phyloP scores from a whole-genome alignment of 2,329 filamentous ascomycete species.

The Pestalotiopsis sp. region DNA sequence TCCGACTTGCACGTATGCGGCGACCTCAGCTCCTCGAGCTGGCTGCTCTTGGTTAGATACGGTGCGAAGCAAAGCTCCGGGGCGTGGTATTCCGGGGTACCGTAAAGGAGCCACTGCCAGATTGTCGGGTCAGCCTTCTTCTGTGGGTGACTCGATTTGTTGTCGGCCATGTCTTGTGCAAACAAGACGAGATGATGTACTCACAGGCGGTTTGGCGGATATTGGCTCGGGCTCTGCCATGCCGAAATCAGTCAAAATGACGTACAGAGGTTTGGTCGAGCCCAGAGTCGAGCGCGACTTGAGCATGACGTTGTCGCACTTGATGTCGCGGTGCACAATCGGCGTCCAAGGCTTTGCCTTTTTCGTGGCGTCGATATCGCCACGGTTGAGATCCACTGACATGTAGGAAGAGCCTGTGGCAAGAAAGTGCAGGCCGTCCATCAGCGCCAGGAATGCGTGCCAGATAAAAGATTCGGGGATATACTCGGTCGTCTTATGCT shows the following conservation, averaged over 20 bases:
- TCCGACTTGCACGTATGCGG: constrained; percentile 20
- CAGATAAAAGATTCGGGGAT: constrained; percentile 24
- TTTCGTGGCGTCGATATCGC: background rate
- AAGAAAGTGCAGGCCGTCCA: constrained; percentile 21
- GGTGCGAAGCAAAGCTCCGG: constrained; percentile 22
- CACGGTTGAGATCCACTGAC: constrained; percentile 12
- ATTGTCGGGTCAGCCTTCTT: background rate
- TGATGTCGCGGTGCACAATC: constrained; percentile 24
- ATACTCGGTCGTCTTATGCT: background rate
- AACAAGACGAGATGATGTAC: background rate
- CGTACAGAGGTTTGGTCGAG: constrained; percentile 20
- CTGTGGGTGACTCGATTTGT: background rate
- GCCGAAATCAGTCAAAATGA: constrained; percentile 22
- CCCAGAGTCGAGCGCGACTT: constrained; percentile 20
- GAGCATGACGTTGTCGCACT: constrained; percentile 24
- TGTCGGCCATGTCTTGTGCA: background rate
- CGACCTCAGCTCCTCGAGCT: constrained; percentile 4
- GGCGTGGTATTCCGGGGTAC: constrained; percentile 19
- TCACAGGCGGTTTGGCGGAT: background rate
- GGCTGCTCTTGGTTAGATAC: background rate
- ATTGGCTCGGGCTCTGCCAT: constrained; percentile 11
- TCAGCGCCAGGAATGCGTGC: constrained; percentile 19
- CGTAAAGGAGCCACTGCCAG: background rate
- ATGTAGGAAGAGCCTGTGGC: constrained; percentile 18
- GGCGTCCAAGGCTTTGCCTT: constrained; percentile 16